Evolutionary conservation across 169 alveolate species (phyloP).

Genomic region (Neospora caninum): DNA sequence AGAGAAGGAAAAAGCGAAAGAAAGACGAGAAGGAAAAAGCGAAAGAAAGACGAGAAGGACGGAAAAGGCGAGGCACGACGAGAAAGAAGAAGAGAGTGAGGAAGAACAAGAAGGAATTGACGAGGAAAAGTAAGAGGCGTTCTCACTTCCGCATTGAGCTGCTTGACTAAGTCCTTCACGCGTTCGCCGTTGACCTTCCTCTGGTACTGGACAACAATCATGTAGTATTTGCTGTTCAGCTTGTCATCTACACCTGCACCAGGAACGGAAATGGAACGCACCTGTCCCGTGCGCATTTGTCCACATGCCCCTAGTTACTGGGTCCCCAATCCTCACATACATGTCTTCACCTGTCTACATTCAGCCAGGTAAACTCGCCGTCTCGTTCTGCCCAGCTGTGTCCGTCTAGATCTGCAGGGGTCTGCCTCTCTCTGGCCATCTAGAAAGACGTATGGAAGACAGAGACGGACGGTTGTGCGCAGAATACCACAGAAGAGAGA

Average conservation of each 20-base stretch:
- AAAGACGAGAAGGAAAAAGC: not conserved
- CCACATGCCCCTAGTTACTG: too few species aligned
- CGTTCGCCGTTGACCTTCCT: constrained; percentile 44
- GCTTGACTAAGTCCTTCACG: constrained; percentile 30
- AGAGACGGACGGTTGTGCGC: too few species aligned
- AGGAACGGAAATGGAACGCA: not conserved
- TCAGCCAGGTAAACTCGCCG: not conserved
- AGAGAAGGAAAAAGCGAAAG: not conserved
- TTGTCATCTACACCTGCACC: constrained; percentile 21
- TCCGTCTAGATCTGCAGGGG: too few species aligned
- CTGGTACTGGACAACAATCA: constrained; percentile 6
- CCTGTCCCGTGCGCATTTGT: not conserved
- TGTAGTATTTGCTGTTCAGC: not conserved
- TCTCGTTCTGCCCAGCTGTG: too few species aligned
- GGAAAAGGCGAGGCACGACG: not conserved
- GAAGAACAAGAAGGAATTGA: too few species aligned
- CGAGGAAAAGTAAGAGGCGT: not conserved
- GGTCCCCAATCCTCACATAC: not conserved
- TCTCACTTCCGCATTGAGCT: constrained; percentile 9
- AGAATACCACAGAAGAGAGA: too few species aligned
- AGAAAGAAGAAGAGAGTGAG: not conserved
- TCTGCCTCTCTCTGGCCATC: too few species aligned
- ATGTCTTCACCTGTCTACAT: not conserved
- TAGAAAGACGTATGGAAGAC: too few species aligned
- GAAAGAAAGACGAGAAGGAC: not conserved